A percentile compares a stretch with the other conserved stretches of the same genome.
phyloP scores from a whole-genome alignment of 768 basidiomycete species.

The Tremella mesenterica region DNA sequence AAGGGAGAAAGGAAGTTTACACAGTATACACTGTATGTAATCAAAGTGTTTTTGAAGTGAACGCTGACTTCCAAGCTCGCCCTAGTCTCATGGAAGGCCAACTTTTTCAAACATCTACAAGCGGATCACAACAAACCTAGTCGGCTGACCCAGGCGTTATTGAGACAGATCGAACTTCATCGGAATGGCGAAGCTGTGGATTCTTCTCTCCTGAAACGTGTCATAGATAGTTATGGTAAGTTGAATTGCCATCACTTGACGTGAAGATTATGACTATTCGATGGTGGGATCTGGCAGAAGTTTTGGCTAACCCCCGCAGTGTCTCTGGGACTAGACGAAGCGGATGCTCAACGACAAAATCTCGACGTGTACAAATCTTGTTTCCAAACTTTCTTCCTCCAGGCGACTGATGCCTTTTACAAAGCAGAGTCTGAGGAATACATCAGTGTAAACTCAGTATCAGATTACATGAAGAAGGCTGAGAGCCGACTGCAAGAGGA shows the following conservation, averaged over 20 bases:
- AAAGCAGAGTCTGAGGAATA: constrained; percentile 83
- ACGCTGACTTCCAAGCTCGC: constrained; percentile 58
- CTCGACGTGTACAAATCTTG: constrained; percentile 87
- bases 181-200: constrained; percentile 91
- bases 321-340: constrained; percentile 85
- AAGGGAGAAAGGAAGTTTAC: constrained; percentile 90
- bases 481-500: constrained; percentile 88
- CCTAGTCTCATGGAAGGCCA: constrained; percentile 88
- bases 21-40: constrained; percentile 81
- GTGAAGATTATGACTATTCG: neutral
- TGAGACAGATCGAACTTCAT: constrained; percentile 84
- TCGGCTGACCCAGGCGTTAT: constrained; percentile 77
- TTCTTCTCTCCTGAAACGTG: constrained; percentile 83
- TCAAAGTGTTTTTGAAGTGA: too few relatives aligned
- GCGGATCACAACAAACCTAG: constrained; percentile 42
- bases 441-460: constrained; percentile 76
- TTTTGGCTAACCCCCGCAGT: constrained; percentile 46
- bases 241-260: neutral
- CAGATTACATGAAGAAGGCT: constrained; percentile 90
- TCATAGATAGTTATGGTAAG: constrained; percentile 74
- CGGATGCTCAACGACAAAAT: constrained; percentile 72
- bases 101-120: constrained; percentile 57
- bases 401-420: constrained; percentile 83
- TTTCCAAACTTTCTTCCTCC: constrained; percentile 81
- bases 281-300: too few relatives aligned